Percentiles rank a stretch among this genome's conserved stretches.
phyloP scores from a whole-genome alignment of 768 basidiomycete species.

The Mycena haematopus region DNA sequence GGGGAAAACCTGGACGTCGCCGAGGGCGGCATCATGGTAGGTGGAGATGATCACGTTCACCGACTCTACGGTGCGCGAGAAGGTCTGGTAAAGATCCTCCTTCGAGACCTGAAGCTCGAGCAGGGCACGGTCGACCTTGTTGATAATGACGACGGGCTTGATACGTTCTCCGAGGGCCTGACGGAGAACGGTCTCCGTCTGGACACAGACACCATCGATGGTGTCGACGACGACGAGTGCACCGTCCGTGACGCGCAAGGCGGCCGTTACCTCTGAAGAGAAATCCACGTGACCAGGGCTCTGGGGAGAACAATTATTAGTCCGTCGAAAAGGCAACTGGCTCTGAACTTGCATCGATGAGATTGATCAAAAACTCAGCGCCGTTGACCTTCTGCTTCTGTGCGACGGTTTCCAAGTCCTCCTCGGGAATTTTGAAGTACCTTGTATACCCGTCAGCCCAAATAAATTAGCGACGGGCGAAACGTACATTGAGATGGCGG shows the following conservation, averaged over 20 bases:
- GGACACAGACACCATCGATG: constrained; percentile 99
- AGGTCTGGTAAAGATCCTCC: constrained; percentile 97
- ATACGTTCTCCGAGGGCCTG: constrained; percentile 98
- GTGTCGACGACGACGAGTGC: constrained; percentile 99
- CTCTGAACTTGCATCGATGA: constrained; percentile 76
- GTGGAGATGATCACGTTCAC: constrained; percentile 99
- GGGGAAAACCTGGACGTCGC: constrained; percentile 99
- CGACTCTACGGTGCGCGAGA: constrained; percentile 95
- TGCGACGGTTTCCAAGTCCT: constrained; percentile 64
- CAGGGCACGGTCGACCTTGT: constrained; percentile 99
- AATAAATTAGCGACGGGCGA: neutral
- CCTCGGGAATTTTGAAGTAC: constrained; percentile 96
- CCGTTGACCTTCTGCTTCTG: constrained; percentile 96
- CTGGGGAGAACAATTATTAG: neutral
- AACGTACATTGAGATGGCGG: constrained; percentile 77
- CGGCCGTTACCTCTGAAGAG: constrained; percentile 99
- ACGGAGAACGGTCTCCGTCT: constrained; percentile 98
- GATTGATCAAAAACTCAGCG: constrained; percentile 98
- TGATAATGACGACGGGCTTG: constrained; percentile 99
- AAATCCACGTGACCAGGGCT: constrained; percentile 99
- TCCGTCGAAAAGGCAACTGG: too few relatives aligned
- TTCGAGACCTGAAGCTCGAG: constrained; percentile 98
- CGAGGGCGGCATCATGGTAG: constrained; percentile 93
- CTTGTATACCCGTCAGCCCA: constrained; percentile 47
- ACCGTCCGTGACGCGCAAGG: constrained; percentile 99